Base-by-base conservation (phyloP, 441 rosid genomes). In the Pelargonium hybrid region DNA sequence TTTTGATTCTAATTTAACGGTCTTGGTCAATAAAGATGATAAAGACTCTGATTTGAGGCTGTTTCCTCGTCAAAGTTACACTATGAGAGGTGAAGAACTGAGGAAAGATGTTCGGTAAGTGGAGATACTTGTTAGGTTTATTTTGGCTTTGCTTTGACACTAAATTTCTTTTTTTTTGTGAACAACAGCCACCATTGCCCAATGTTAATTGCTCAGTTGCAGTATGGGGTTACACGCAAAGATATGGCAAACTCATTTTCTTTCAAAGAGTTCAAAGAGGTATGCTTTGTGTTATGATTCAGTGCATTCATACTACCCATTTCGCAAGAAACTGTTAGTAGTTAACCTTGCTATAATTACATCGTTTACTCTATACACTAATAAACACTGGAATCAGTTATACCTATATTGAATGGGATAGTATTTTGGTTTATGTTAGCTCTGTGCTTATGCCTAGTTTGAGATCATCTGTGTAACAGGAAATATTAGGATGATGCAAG, bases 151-250 rank as follows among this genome's bases (percentile, higher is more conserved):
- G 7, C 25, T 25, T 54, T 66, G 34, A 25, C 45, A 31, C 57
- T 50, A 50, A 50, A 50, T 21, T 56, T 67, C 41, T 45, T n/a
- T 11, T 26, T 48, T 57, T 59, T 75, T 79, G 69, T 71, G 67
- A 50, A 73, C 75, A 62, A 79, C 89, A 92, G 93, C 90, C 85
- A 86, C 76, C 80, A 86, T 59, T 83, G 82, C 79, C 98, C 98
- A 3, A 86, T 94, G 94, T 72, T 94, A 79, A 73, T 88, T 75
- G 88, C 96, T 79, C 97, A 94, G 71, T 89, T 88, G 90, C 98
- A 92, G 76, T 66, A 86, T 78, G 98, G 81, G 17, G 97, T 92
- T 10, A 92, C 97, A 63, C 90, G 97, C 70, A 84, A 77, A 72
- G 94, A 94, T 80, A 73, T 75, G 68, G 89, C 85, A 62, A 76